Evolutionary conservation across 73 alveolate species (phyloP).

Genomic region (Tetrahymena elliotti): DNA sequence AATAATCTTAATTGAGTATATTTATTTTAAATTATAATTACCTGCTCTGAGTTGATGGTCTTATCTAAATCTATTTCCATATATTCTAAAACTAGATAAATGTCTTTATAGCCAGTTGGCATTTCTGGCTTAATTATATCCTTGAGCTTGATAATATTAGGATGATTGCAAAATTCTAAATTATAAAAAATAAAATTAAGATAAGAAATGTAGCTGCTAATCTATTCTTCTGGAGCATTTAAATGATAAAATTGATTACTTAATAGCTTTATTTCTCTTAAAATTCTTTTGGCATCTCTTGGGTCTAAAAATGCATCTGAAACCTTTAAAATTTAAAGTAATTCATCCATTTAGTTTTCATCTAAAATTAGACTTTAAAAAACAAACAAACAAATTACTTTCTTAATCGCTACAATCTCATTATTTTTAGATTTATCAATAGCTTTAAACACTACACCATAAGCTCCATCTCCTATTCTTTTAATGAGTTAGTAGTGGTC

Average conservation of each 20-base stretch:
- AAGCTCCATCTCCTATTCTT: conserved; percentile 68
- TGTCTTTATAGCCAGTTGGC: conserved; percentile 72
- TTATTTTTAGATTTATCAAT: conserved; percentile 61
- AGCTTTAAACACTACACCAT: conserved; percentile 83
- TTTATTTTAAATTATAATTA: not conserved
- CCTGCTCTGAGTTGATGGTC: conserved; percentile 67
- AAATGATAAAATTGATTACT: not conserved
- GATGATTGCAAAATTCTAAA: conserved; percentile 68
- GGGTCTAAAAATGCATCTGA: conserved; percentile 63
- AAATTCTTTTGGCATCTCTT: conserved; percentile 76
- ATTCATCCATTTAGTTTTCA: not conserved
- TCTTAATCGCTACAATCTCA: conserved; percentile 82
- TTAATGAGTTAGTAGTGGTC: conserved; percentile 59
- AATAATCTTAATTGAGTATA: not conserved
- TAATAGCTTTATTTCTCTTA: conserved; percentile 75
- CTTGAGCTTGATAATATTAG: conserved; percentile 53
- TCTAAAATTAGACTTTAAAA: not conserved
- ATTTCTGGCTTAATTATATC: conserved; percentile 80
- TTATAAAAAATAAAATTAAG: not conserved
- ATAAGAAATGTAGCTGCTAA: not conserved
- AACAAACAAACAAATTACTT: conserved; percentile 16
- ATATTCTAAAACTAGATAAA: conserved; percentile 67
- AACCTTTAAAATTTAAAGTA: conserved; percentile 22
- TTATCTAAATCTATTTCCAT: conserved; percentile 85
- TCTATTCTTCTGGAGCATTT: not conserved